Base-by-base conservation (phyloP, 495 filamentous ascomycete genomes). In the Penicillium alfredii region DNA sequence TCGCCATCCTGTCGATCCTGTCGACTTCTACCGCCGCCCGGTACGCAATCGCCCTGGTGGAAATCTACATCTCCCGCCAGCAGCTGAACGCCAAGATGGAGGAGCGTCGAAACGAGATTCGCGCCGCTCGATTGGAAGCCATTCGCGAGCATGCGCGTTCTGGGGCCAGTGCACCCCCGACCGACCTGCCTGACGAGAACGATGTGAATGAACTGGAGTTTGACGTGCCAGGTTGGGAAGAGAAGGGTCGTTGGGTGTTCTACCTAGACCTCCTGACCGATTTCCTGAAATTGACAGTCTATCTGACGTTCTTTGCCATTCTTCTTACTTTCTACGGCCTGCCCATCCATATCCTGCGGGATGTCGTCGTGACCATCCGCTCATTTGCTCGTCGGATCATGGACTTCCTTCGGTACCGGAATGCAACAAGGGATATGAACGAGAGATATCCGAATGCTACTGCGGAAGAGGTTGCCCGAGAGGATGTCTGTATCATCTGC, bases 401-500 rank as follows among this genome's bases (percentile, higher is more conserved):
- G 47, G 89, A 93, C 51, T 88, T 95, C 51, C 56, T 94, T 33
- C 75, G 83, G 27, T 98, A 96, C 51, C 78, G 88, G 18, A 82
- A 86, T 45, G 92, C 93, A 7, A 83, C 92, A 0, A 72, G 80
- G 32, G 83, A 96, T 51, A 97, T 98, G 90, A 85, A 88, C 51
- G 76, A 79, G 29, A 75, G 83, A 48, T 97, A 96, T 53, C 84
- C 87, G 15, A 93, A 98, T 59, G 92, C 92, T 9, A 94, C 85
- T 4, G 69, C 76, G 5, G 88, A 94, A 41, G 92, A 98, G 41
- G 72, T 97, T 12, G 66, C 65, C 12, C 72, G 84, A 30, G 90
- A 95, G 49, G 83, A 94, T 47, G 90, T 90, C 8, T 98, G 92
- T 54, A 98, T 98, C 54, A 94, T 98, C 38, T 98, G 92, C 63